Evolutionary conservation across 768 basidiomycete species (phyloP).

Genomic region (Podaxis mareebaensis): DNA sequence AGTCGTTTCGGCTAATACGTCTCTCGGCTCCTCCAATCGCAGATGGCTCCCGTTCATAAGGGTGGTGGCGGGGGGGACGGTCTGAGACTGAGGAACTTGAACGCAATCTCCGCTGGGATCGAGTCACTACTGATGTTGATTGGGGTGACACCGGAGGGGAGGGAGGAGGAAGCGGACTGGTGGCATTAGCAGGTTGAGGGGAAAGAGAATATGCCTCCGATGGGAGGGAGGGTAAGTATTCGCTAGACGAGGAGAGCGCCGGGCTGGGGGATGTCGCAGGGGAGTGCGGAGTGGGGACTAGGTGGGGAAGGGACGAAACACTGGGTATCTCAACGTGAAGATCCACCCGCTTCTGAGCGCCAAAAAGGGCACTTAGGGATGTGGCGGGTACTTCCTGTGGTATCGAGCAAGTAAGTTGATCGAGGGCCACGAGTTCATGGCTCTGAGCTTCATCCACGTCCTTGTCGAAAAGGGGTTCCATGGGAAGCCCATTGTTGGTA

Average conservation of each 20-base stretch:
- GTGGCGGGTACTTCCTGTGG: neutral
- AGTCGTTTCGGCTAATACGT: neutral
- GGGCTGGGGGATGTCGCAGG: neutral
- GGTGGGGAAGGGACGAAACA: neutral
- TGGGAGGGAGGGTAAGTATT: neutral
- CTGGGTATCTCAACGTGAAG: neutral
- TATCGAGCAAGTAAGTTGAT: neutral
- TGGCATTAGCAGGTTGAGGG: neutral
- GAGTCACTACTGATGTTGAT: neutral
- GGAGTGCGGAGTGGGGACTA: neutral
- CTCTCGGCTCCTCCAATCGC: neutral
- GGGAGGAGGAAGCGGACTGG: neutral
- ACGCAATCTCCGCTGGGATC: neutral
- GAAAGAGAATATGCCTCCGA: neutral
- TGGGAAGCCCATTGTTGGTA: neutral
- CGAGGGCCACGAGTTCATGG: neutral
- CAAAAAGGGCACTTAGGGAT: neutral
- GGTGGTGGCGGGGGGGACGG: neutral
- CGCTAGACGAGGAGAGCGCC: neutral
- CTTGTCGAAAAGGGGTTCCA: conserved; percentile 8
- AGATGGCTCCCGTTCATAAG: neutral
- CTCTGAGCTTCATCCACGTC: neutral
- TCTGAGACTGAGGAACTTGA: neutral
- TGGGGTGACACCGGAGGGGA: neutral
- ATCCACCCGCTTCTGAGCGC: neutral